Evolutionary conservation across 192 early-diverging fungal genomes (phyloP), one percentile per base, ranked within the genome.

Genomic region (Linnemannia schmuckeri): DNA sequence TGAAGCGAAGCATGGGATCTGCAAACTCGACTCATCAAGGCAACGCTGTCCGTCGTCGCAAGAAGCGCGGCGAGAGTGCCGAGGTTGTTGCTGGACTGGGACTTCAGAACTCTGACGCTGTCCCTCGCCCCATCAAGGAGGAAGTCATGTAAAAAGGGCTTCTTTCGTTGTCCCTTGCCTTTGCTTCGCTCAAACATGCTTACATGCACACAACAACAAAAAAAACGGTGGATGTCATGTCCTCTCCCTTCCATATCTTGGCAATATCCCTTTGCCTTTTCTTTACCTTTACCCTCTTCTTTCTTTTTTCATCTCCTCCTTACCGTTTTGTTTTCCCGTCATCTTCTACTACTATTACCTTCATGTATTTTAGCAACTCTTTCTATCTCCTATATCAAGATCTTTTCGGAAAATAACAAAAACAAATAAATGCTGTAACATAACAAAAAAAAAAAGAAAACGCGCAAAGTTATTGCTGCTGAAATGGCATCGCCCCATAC

Each of bases 1-100:
- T 81, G 63, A 87, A 87, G 76, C 85, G 85, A 3, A 87, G 84
- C 79, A 87, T 87, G 84, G 85, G 72, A 71, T 81, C 85, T 41
- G 27, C 61, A n/a, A 87, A 61, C n/a, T 57, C 81, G 66, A 54
- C 79, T 20, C 61, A 57, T 24, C 78, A 86, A 27, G 85, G 76
- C 79, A 87, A 73, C 18, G 79, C 79, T 18, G 85, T 87, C n/a
- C 85, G 85, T 63, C 79, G 85, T 15, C 85, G 79, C 72, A 87
- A 87, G 49, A 87, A 87, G 85, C 70, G 85, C 27, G 85, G 85
- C 41, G 85, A 81, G 79, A 87, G 85, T 20, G 85, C 85, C 38
- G 85, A 87, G 63, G 54, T 70, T 49, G 79, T 87, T 52, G 85
- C 85, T 6, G 85, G 85, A 20, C 49, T 87, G 12, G 79, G 85